Evolutionary conservation across 805 yeast genomes (phyloP).

Genomic region (Candida xyloterini): DNA sequence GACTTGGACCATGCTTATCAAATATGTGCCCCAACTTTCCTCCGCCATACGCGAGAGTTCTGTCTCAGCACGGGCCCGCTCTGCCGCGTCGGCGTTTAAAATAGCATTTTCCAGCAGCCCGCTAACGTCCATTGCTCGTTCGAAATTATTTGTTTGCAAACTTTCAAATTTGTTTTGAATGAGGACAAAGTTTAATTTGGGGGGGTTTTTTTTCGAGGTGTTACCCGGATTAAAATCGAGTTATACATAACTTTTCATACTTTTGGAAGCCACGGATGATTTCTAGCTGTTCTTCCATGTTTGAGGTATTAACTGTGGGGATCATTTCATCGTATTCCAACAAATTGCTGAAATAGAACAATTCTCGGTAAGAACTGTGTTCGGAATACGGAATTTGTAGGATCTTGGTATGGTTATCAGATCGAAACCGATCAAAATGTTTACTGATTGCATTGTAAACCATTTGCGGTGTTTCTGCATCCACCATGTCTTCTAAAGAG

Average conservation of each 20-base stretch:
- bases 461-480: constrained; percentile 12
- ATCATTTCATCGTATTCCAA: constrained; percentile 53
- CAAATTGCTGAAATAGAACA: constrained; percentile 59
- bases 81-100: constrained; percentile 59
- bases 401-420: constrained; percentile 19
- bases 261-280: constrained; percentile 13
- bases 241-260: constrained; percentile 14
- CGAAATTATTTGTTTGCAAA: constrained; percentile 11
- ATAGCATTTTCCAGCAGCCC: constrained; percentile 77
- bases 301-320: constrained; percentile 68
- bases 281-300: constrained; percentile 15
- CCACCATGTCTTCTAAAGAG: constrained; percentile 13
- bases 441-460: constrained; percentile 15
- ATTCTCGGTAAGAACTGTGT: constrained; percentile 85
- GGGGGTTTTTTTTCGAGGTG: background rate
- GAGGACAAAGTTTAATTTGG: background rate
- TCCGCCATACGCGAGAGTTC: constrained; percentile 69
- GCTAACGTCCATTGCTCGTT: constrained; percentile 54
- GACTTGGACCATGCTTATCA: constrained; percentile 66
- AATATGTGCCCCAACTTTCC: constrained; percentile 72
- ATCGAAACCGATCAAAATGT: constrained; percentile 19
- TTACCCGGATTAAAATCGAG: constrained; percentile 16
- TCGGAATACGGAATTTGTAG: constrained; percentile 74
- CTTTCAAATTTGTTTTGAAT: constrained; percentile 6
- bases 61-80: constrained; percentile 74